These are phyloP conservation scores for Penicillium corylophilum DNA, from an alignment of 2,329 filamentous ascomycete genomes.

Conservation along the genomic window DNA sequence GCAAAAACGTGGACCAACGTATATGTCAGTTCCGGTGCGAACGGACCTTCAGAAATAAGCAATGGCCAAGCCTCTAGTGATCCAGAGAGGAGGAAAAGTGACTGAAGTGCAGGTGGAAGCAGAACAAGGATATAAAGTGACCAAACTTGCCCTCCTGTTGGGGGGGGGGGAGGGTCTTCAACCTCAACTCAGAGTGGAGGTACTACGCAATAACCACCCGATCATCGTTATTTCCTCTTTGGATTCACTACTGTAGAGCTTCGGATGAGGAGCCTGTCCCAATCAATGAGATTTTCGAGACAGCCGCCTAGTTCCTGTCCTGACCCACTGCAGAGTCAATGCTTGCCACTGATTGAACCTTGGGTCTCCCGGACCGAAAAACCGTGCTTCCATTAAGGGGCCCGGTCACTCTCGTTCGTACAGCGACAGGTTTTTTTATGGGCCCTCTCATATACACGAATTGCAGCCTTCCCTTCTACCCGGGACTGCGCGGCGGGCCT, in stretches of 20 bases:
- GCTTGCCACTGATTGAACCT: slow-evolving; percentile 10
- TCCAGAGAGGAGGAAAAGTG: not conserved
- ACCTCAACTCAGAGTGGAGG: not conserved
- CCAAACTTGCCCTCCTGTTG: not conserved
- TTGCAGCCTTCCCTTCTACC: not conserved
- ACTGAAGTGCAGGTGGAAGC: not conserved
- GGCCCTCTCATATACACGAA: not conserved
- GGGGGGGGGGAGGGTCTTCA: not conserved
- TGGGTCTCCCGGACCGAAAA: slow-evolving; percentile 2
- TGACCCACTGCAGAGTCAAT: slow-evolving; percentile 11
- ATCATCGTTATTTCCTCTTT: slow-evolving; percentile 15
- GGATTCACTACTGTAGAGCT: slow-evolving; percentile 8
- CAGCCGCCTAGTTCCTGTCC: slow-evolving; percentile 14
- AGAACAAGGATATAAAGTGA: not conserved
- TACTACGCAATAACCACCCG: slow-evolving; percentile 14
- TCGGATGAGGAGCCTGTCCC: slow-evolving; percentile 3
- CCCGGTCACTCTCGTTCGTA: not conserved
- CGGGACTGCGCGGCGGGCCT: not conserved
- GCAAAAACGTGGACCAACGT: not conserved
- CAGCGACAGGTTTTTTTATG: not conserved
- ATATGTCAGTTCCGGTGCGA: not conserved
- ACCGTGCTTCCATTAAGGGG: slow-evolving; percentile 1
- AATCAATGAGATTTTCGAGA: slow-evolving; percentile 10
- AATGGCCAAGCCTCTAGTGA: not conserved
- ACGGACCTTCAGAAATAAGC: not conserved